Evolutionary conservation across 129 eudicot species (phyloP), one percentile per base, ranked within the genome.

Genomic region (Apium graveolens): DNA sequence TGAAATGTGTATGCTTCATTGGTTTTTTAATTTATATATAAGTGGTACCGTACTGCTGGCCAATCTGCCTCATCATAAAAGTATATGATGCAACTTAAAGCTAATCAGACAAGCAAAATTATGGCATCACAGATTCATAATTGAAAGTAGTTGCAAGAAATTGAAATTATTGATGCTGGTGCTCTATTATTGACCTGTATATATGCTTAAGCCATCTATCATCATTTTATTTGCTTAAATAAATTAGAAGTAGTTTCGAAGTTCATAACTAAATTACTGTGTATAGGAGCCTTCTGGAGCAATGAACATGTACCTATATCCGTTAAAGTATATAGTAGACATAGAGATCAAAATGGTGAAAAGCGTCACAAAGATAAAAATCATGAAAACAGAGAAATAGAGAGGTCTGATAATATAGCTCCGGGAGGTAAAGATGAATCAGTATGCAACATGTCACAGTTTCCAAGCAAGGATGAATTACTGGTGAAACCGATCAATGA

Each of bases 401-500:
- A 82, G 63, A 80, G 88, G 76, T 13, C 42, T 57, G 83, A 84
- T 44, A 84, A 86, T 80, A 70, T 84, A 44, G 70, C 85, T 74
- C 77, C 66, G 79, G 82, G 73, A 78, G 27, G 51, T 86, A 91
- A 86, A 89, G 92, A 83, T 65, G 76, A 84, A 60, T 75, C 80
- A 21, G 89, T 78, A 44, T 85, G 70, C 72, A 89, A 82, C 84
- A 81, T 82, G 73, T 75, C 91, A 71, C 34, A 80, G 32, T 85
- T 81, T 79, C 81, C 97, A 35, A 85, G 80, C 79, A 91, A 87
- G 82, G 92, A 95, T 68, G 90, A 95, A 84, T 90, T 81, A 80
- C 31, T 83, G 73, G 89, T 83, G 53, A 95, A 90, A 85, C 92
- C 97, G 13, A 88, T 95, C 80, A 94, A 92, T 70, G 99, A 92